A percentile compares a stretch with the other conserved stretches of the same genome.
Conservation (phyloP, 2,329 filamentous ascomycete species). For the Alternaria gansuensis region DNA sequence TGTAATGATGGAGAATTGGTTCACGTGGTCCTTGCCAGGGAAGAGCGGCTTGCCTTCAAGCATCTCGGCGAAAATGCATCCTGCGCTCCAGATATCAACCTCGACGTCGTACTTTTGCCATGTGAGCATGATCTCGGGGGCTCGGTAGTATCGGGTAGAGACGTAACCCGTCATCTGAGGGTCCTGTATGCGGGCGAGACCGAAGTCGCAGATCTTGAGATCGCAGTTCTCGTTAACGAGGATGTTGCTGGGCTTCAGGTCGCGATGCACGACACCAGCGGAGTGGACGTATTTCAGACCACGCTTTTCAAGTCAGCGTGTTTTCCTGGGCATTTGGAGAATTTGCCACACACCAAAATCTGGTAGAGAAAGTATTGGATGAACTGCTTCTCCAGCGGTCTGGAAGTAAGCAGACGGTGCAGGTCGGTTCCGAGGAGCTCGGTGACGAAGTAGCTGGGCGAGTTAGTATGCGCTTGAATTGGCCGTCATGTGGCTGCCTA, state of each 20-base stretch:
- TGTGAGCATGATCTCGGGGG: slow-evolving; percentile 99
- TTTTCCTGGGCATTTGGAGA: slow-evolving; percentile 65
- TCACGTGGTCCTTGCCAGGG: slow-evolving; percentile 98
- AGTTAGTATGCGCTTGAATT: slow-evolving; percentile 28
- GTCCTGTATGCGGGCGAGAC: slow-evolving; percentile 95
- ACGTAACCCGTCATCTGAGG: slow-evolving; percentile 99
- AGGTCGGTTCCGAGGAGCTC: slow-evolving; percentile 96
- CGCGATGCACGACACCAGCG: slow-evolving; percentile 94
- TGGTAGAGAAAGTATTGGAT: slow-evolving; percentile 99
- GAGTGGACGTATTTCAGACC: slow-evolving; percentile 99
- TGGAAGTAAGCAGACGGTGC: slow-evolving; percentile 91
- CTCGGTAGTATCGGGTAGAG: slow-evolving; percentile 97
- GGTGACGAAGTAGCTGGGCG: slow-evolving; percentile 89
- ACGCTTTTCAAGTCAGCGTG: slow-evolving; percentile 66
- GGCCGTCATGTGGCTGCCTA: slow-evolving; percentile 58
- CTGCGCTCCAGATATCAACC: slow-evolving; percentile 99
- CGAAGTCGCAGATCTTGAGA: slow-evolving; percentile 99
- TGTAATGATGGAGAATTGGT: slow-evolving; percentile 99
- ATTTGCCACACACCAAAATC: slow-evolving; percentile 77
- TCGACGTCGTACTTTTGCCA: slow-evolving; percentile 99
- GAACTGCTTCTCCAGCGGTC: slow-evolving; percentile 98
- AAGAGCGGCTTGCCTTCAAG: slow-evolving; percentile 97
- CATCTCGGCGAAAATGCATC: slow-evolving; percentile 99
- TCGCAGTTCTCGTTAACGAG: slow-evolving; percentile 99
- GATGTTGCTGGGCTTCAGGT: slow-evolving; percentile 98